phyloP scores from a whole-genome alignment of 2,329 filamentous ascomycete genomes.

The Aaosphaeria arxii region DNA sequence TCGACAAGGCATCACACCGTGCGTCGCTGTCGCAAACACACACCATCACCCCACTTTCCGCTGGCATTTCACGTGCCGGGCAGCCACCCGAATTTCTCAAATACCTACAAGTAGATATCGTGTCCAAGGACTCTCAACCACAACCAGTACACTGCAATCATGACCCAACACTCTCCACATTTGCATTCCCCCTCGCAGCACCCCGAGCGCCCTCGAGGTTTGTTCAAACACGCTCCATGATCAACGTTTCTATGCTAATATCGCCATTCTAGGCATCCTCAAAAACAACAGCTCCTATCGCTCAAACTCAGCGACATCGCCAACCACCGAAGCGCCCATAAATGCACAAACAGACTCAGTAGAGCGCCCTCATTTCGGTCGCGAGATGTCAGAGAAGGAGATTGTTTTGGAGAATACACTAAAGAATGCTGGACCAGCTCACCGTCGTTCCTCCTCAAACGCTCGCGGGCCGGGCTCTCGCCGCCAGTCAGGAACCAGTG shows the following conservation, averaged over 20 bases:
- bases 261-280: conserved; percentile 69
- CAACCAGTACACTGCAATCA: conserved; percentile 8
- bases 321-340: conserved; percentile 34
- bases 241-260: conserved; percentile 8
- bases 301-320: conserved; percentile 49
- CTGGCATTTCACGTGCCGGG: conserved; percentile 1
- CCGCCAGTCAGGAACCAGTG: conserved; percentile 60
- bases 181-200: conserved; percentile 34
- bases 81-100: conserved; percentile 1
- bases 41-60: conserved; percentile 2
- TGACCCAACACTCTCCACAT: conserved; percentile 34
- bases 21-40: no score
- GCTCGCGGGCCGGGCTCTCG: conserved; percentile 67
- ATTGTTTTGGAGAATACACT: conserved; percentile 92
- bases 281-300: conserved; percentile 76
- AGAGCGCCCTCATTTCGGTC: conserved; percentile 42
- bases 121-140: background rate
- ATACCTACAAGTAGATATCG: background rate
- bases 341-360: conserved; percentile 15
- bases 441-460: conserved; percentile 76
- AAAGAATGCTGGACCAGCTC: conserved; percentile 79
- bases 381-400: conserved; percentile 72
- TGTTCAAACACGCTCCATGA: conserved; percentile 4
- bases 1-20: no score
- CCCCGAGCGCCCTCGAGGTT: conserved; percentile 46